Conservation (phyloP, 2,329 filamentous ascomycete species). For the Colletotrichum eleusines region DNA sequence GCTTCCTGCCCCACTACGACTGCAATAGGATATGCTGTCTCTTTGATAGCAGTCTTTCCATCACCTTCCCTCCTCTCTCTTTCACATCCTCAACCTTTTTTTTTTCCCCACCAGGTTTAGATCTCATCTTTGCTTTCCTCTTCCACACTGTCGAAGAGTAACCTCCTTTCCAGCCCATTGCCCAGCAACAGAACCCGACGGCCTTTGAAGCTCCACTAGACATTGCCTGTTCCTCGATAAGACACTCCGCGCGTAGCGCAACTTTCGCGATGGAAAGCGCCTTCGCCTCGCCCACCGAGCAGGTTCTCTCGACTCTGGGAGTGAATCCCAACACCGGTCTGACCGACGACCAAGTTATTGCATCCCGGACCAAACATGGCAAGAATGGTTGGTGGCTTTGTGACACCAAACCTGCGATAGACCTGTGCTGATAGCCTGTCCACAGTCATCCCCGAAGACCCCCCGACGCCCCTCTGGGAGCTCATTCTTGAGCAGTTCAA, state of each 20-base stretch:
- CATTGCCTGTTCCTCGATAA: conserved; percentile 34
- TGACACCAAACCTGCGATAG: conserved; percentile 22
- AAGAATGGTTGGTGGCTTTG: conserved; percentile 69
- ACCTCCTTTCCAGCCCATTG: too few species aligned
- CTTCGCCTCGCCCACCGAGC: conserved; percentile 67
- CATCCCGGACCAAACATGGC: conserved; percentile 69
- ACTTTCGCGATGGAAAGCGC: conserved; percentile 69
- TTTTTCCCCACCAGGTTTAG: conserved; percentile 21
- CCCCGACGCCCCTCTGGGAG: conserved; percentile 95
- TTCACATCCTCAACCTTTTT: conserved; percentile 20
- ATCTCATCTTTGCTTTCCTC: conserved; percentile 10
- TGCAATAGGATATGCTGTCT: conserved; percentile 40
- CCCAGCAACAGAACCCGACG: conserved; percentile 14
- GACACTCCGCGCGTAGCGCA: conserved; percentile 40
- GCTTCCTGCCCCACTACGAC: conserved; percentile 40
- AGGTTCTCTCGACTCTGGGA: conserved; percentile 70
- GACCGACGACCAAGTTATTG: conserved; percentile 68
- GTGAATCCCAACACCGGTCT: conserved; percentile 69
- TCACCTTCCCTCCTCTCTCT: conserved; percentile 28
- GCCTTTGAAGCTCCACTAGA: conserved; percentile 32
- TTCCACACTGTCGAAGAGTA: conserved; percentile 8
- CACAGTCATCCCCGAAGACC: conserved; percentile 81
- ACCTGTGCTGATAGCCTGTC: conserved; percentile 39
- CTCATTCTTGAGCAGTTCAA: conserved; percentile 99
- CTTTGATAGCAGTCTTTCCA: conserved; percentile 37